Evolutionary conservation across 2,329 filamentous ascomycete genomes (phyloP), one percentile per base, ranked within the genome.

Genomic region (Dothiorella sarmentorum): DNA sequence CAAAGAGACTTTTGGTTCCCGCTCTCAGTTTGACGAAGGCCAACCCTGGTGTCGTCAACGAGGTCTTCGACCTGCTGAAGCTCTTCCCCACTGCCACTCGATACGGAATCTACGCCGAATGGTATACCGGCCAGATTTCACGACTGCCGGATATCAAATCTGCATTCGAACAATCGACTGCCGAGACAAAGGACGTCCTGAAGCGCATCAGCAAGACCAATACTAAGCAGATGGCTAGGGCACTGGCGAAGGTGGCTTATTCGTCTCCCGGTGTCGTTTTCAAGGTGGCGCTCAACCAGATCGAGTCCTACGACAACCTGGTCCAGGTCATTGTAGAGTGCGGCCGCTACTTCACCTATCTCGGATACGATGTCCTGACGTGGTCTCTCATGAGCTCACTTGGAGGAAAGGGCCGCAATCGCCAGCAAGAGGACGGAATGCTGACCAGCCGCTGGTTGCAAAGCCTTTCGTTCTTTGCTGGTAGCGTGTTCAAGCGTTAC

Each of bases 241-340:
- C 87, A 35, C 81, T 99, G 27, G 92, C 93, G 7, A 97, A 97
- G 74, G 89, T 92, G n/a, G 91, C 92, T 24, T 89, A 91, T 67
- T 87, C 91, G 1, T 94, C 91, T 42, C 95, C 94, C 1, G 93
- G 93, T 24, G 83, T 96, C 59, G 92, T 97, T 22, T 96, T 97
- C 76, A 86, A 86, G 67, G 89, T 93, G 59, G 91, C 92, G 6
- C 85, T 99, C 60, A 87, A 87, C 62, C 92, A 97, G 72, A 90
- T 97, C 60, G 92, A 99, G 73, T 87, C 89, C 0, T 99, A 99
- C 71, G 89, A 89, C 69, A 99, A 97, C 69, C 82, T 99, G 61
- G 96, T 96, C 59, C 90, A 96, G 62, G 90, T 91, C 4, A 90
- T 99, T 61, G 92, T 97, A 13, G 91, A 97, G 70, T 97, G 92